Conservation (phyloP, 805 yeast genomes). For the Sugiyamaella mastotermitis region DNA sequence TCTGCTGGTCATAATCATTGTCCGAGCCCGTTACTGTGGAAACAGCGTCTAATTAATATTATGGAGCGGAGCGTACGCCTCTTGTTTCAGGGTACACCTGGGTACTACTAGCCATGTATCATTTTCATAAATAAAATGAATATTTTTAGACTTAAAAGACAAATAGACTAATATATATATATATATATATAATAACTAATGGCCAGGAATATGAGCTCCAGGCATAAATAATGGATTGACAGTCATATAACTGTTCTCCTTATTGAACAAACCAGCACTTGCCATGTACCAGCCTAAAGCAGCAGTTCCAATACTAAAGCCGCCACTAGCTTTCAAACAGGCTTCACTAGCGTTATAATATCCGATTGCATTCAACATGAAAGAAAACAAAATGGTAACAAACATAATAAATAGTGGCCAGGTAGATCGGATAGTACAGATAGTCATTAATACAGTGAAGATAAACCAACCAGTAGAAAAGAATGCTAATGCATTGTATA, state of each 20-base stretch:
- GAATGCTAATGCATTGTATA: conserved; percentile 49
- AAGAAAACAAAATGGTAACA: conserved; percentile 1
- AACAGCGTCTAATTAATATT: too few relatives aligned
- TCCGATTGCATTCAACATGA: conserved; percentile 2
- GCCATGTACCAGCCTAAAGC: conserved; percentile 6
- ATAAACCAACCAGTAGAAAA: conserved; percentile 57
- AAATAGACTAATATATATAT: too few relatives aligned
- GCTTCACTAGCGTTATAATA: neutral
- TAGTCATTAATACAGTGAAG: conserved; percentile 48
- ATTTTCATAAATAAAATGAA: too few relatives aligned
- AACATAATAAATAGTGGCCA: conserved; percentile 4
- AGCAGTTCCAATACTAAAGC: conserved; percentile 36
- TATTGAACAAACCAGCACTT: conserved; percentile 36
- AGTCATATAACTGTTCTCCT: conserved; percentile 51
- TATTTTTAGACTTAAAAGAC: too few relatives aligned
- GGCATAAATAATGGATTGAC: conserved; percentile 46
- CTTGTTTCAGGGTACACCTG: too few relatives aligned
- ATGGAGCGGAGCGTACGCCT: too few relatives aligned
- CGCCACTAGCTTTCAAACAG: conserved; percentile 31
- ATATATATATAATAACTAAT: too few relatives aligned
- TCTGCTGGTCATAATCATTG: too few relatives aligned
- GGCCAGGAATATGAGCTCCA: conserved; percentile 24
- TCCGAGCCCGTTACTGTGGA: too few relatives aligned
- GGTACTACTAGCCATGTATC: too few relatives aligned
- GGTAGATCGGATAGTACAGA: conserved; percentile 59